phyloP scores from a whole-genome alignment of 257 asterid species.

The Solanum clarkiae region DNA sequence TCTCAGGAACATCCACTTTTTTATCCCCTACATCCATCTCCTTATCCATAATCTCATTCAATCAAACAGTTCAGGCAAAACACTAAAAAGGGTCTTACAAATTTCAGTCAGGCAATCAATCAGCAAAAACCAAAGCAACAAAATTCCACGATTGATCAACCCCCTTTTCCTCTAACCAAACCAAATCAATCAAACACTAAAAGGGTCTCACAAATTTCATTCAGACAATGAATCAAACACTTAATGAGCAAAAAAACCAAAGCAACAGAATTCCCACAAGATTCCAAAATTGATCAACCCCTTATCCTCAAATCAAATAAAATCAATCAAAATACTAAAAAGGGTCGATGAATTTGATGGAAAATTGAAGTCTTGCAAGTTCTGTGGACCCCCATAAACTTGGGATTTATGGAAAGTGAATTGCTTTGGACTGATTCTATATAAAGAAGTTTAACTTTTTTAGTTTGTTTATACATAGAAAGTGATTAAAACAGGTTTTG shows the following conservation, averaged over 20 bases:
- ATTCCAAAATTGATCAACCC: neutral
- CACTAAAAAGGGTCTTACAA: too few species aligned
- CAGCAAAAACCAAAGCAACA: too few species aligned
- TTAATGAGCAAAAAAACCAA: neutral
- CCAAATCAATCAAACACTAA: neutral
- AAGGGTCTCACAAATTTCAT: neutral
- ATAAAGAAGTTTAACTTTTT: neutral
- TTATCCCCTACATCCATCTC: neutral
- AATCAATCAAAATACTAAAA: neutral
- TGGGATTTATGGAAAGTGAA: neutral
- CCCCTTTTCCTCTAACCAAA: neutral
- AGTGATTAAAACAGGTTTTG: neutral
- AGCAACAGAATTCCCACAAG: neutral
- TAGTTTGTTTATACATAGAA: neutral
- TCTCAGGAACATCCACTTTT: neutral
- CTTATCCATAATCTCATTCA: neutral
- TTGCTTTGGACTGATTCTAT: neutral
- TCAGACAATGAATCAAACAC: neutral
- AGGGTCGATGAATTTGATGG: neutral
- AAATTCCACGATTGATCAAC: neutral
- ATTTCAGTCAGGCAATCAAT: too few species aligned
- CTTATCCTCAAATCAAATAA: neutral
- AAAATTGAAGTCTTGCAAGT: neutral
- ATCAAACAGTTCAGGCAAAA: neutral
- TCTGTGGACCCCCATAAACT: neutral